phyloP scores from a whole-genome alignment of 108 stramenopile species.

The Schizochytrium sp. region DNA sequence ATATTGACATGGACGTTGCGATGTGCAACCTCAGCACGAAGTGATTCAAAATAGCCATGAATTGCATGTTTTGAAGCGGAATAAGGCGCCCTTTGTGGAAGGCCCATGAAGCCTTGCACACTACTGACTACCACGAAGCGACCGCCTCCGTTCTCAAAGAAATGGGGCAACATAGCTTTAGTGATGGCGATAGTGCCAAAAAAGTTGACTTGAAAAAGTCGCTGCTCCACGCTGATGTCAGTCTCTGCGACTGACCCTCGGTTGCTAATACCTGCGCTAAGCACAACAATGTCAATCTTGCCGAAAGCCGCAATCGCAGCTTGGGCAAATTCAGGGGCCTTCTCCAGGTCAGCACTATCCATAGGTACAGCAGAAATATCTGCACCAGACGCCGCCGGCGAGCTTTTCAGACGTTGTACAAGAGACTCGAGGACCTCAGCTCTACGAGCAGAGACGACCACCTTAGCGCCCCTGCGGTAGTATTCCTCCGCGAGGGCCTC shows the following conservation, averaged over 20 bases:
- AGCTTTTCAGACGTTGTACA: not conserved
- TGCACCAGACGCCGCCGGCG: not conserved
- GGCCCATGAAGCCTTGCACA: constrained; percentile 54
- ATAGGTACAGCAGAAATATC: not conserved
- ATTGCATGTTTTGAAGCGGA: constrained; percentile 59
- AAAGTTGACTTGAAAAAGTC: constrained; percentile 57
- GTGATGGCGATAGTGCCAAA: not conserved
- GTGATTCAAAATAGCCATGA: constrained; percentile 64
- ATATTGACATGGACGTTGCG: constrained; percentile 21
- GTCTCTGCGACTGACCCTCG: constrained; percentile 56
- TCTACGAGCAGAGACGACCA: constrained; percentile 57
- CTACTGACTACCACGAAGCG: constrained; percentile 30
- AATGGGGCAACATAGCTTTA: not conserved
- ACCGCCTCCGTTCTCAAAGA: not conserved
- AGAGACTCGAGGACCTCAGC: constrained; percentile 34
- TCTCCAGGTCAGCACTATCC: constrained; percentile 25
- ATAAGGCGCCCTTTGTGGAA: constrained; percentile 46
- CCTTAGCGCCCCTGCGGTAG: not conserved
- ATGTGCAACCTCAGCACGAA: constrained; percentile 57
- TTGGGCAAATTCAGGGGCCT: not conserved
- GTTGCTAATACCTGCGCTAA: constrained; percentile 45
- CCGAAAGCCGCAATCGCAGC: constrained; percentile 47
- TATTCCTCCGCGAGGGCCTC: constrained; percentile 33
- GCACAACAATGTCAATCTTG: constrained; percentile 54
- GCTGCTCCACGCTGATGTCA: not conserved